phyloP scores from a whole-genome alignment of 371 early-diverging fungal genomes.

The Syncephalastrum sp. region DNA sequence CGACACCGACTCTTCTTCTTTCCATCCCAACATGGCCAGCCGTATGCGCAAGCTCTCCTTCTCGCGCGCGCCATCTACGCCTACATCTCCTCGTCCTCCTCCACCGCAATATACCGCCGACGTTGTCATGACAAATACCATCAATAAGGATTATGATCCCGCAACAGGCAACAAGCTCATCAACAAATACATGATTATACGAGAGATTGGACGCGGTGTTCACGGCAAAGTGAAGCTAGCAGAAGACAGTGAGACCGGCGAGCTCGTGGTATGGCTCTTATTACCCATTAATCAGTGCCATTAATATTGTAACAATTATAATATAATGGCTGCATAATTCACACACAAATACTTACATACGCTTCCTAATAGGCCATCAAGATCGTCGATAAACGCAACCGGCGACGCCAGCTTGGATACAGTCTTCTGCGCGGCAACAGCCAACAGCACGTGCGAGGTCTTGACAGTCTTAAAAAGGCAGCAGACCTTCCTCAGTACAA shows the following conservation, averaged over 20 bases:
- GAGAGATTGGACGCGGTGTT: constrained; percentile 92
- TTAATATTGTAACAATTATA: not conserved
- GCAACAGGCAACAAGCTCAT: constrained; percentile 89
- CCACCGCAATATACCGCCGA: constrained; percentile 5
- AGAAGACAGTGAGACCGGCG: constrained; percentile 72
- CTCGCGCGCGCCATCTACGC: constrained; percentile 15
- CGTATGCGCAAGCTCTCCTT: constrained; percentile 20
- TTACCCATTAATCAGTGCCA: not conserved
- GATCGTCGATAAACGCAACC: constrained; percentile 78
- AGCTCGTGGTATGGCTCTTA: constrained; percentile 63
- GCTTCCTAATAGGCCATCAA: constrained; percentile 69
- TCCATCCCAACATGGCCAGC: constrained; percentile 5
- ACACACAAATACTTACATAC: too few species aligned
- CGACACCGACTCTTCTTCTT: not conserved
- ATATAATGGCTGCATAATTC: too few species aligned
- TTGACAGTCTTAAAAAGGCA: constrained; percentile 15
- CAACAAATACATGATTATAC: constrained; percentile 89
- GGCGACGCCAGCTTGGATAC: constrained; percentile 64
- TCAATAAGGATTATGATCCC: constrained; percentile 80
- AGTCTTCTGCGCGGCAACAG: constrained; percentile 34
- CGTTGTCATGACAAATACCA: constrained; percentile 57
- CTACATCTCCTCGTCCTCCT: constrained; percentile 10
- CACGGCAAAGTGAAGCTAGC: constrained; percentile 96
- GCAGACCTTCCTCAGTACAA: constrained; percentile 25
- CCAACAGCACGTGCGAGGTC: constrained; percentile 30